Percentiles rank a stretch among this genome's conserved stretches.
Evolutionary conservation across 2,329 filamentous ascomycete species (phyloP).

Genomic region (Aurifilum marmelostoma): DNA sequence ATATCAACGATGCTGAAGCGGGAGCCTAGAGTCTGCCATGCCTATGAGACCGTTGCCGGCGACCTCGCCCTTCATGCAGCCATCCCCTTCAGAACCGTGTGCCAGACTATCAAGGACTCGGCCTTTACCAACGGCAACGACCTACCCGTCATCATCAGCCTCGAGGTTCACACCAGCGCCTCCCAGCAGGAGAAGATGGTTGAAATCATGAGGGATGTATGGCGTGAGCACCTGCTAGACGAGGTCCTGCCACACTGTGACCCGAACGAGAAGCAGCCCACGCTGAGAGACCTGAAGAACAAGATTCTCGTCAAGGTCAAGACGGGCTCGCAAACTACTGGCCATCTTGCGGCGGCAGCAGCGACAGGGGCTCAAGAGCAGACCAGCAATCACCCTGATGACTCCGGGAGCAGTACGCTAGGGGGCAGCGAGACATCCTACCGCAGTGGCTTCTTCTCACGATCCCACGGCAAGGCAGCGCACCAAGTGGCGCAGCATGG

Average conservation of each 20-base stretch:
- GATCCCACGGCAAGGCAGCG: constrained; percentile 40
- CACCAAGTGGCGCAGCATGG: constrained; percentile 49
- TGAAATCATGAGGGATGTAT: constrained; percentile 88
- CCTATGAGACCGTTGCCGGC: constrained; percentile 29
- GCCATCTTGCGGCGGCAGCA: constrained; percentile 37
- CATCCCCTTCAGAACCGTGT: constrained; percentile 85
- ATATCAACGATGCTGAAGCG: constrained; percentile 39
- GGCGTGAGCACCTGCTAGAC: constrained; percentile 74
- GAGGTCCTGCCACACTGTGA: constrained; percentile 52
- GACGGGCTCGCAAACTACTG: constrained; percentile 40
- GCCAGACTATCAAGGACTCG: constrained; percentile 74
- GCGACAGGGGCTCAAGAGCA: not conserved
- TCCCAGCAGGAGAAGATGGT: constrained; percentile 93
- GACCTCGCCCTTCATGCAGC: constrained; percentile 80
- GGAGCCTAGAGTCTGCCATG: constrained; percentile 84
- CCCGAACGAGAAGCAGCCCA: constrained; percentile 62
- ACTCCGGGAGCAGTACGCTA: constrained; percentile 29
- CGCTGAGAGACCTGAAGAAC: constrained; percentile 69
- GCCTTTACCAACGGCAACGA: constrained; percentile 72
- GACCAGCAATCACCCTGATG: not conserved
- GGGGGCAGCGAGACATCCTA: constrained; percentile 38
- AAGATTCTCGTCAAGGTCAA: constrained; percentile 89
- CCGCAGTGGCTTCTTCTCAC: constrained; percentile 36
- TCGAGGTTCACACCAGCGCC: constrained; percentile 83
- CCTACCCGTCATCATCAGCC: constrained; percentile 85